A percentile compares a stretch with the other conserved stretches of the same genome.
phyloP scores from a whole-genome alignment of 1,284 basidiomycete genomes.

The Naganishia cerealis region DNA sequence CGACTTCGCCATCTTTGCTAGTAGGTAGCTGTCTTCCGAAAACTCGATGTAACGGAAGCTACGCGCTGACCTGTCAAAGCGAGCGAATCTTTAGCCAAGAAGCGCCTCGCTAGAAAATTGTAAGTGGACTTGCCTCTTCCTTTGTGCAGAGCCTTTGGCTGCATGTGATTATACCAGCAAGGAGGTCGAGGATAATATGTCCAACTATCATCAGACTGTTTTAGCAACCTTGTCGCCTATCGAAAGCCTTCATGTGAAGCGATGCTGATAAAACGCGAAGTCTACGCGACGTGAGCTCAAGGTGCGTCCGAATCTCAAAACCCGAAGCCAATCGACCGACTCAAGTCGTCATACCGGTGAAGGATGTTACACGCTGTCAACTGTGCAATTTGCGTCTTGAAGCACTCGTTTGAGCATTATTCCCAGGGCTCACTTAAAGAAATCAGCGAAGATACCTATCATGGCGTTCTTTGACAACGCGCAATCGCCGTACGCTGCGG shows the following conservation, averaged over 20 bases:
- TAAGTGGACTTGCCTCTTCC: background rate
- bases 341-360: background rate
- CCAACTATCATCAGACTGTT: background rate
- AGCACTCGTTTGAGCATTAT: background rate
- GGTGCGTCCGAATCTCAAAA: background rate
- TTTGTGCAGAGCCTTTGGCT: background rate
- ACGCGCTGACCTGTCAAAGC: background rate
- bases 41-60: background rate
- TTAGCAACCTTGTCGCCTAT: background rate
- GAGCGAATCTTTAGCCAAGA: no score
- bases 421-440: background rate
- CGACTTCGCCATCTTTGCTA: background rate
- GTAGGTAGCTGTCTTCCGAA: background rate
- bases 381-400: background rate
- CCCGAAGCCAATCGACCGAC: background rate
- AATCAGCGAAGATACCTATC: background rate
- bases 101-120: background rate
- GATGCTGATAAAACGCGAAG: background rate
- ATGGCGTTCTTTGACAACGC: slow-evolving; percentile 34
- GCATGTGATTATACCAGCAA: background rate
- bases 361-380: background rate
- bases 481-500: slow-evolving; percentile 12
- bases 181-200: background rate
- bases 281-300: background rate
- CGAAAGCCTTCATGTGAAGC: slow-evolving; percentile 1